phyloP scores from a whole-genome alignment of 139 green algal species.

The Chlorella sorokiniana region DNA sequence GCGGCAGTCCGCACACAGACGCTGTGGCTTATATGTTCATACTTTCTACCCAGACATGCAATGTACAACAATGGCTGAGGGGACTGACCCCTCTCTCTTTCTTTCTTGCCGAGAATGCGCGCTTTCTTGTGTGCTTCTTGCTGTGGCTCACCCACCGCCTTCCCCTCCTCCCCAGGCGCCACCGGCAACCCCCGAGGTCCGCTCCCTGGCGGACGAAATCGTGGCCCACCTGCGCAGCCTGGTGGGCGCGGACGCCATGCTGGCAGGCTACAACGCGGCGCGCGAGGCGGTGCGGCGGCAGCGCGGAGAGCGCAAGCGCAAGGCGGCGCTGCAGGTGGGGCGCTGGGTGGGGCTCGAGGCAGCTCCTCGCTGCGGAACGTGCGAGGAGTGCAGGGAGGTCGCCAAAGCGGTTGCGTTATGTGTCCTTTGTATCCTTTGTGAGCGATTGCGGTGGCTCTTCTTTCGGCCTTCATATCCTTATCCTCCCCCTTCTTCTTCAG shows the following conservation, averaged over 20 bases:
- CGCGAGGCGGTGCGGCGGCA: slow-evolving; percentile 50
- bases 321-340: slow-evolving; percentile 49
- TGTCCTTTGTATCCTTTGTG: background rate
- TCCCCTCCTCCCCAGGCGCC: background rate
- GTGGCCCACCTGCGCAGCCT: slow-evolving; percentile 69
- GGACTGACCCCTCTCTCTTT: no score
- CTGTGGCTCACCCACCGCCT: no score
- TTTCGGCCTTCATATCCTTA: background rate
- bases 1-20: no score
- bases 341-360: background rate
- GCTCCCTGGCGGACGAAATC: slow-evolving; percentile 70
- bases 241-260: slow-evolving; percentile 71
- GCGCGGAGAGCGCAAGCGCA: slow-evolving; percentile 55
- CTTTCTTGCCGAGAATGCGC: no score
- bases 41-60: no score
- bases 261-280: slow-evolving; percentile 70
- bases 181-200: slow-evolving; percentile 43
- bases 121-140: no score
- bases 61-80: no score
- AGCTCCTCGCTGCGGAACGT: no score
- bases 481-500: slow-evolving; percentile 17
- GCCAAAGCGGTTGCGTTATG: background rate
- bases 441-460: background rate
- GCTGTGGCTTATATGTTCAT: no score
- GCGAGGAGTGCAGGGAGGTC: background rate